Evolutionary conservation across 2,329 filamentous ascomycete genomes (phyloP), one percentile per base, ranked within the genome.

Genomic region (Fusarium coicis): DNA sequence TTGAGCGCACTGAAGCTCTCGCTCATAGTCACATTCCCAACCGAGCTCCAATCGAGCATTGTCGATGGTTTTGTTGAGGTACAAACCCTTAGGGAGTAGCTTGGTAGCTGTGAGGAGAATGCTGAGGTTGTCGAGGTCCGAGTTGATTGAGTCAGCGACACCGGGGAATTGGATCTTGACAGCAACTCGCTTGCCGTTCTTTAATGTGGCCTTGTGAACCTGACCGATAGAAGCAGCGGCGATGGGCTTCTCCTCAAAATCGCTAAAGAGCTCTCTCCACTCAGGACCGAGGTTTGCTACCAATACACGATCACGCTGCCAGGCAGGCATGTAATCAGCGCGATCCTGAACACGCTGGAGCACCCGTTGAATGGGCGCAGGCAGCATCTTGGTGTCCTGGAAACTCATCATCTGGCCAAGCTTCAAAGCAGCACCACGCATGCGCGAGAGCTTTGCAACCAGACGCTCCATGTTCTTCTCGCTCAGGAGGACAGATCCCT

Each of bases 91-190:
- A 2, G 96, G 97, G 2, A 99, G 87, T 32, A 99, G 89, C 64
- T 93, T 92, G 10, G 95, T 97, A 32, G 96, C 96, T 10, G 94
- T 96, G 18, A 99, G 89, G 4, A 99, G 91, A 63, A 99, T 89
- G 14, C 93, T 94, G 37, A 99, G 88, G 78, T 99, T 99, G 83
- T 94, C 97, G 3, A 99, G 88, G 78, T 99, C 96, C 2, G 96
- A 98, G 82, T 97, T 95, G 81, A 99, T 99, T 8, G 95, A 98
- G 81, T 94, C 92, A 23, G 96, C 94, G 3, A 99, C 96, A 19
- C 97, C 97, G 1, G 96, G 96, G 77, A 99, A 99, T 82, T 99
- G 96, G 15, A 99, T 92, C 83, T 99, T 99, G 78, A 99, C 95
- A 7, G 96, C 96, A 1, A 99, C 96, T 47, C 87, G 86, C 73